These are phyloP conservation scores for Calonectria pauciramosa DNA, from an alignment of 2,329 filamentous ascomycete genomes.

Conservation along the genomic window DNA sequence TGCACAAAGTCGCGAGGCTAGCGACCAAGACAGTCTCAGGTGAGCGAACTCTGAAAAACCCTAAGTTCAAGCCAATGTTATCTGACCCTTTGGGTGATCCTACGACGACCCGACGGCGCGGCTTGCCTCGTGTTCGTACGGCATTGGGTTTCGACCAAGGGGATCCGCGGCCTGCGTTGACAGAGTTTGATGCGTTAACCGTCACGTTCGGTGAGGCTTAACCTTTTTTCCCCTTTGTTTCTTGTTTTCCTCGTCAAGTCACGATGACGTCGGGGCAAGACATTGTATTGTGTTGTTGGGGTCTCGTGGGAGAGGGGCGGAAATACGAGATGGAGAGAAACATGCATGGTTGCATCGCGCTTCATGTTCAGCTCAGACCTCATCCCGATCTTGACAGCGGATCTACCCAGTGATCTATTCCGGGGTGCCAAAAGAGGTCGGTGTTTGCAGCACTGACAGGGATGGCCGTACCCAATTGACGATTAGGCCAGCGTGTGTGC, in stretches of 20 bases:
- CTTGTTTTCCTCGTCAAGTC: neutral
- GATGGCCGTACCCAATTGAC: constrained; percentile 32
- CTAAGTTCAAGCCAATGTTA: constrained; percentile 32
- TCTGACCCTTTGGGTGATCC: constrained; percentile 25
- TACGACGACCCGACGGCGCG: constrained; percentile 27
- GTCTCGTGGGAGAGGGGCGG: neutral
- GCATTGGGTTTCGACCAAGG: constrained; percentile 35
- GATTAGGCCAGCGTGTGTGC: constrained; percentile 23
- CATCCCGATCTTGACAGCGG: constrained; percentile 40
- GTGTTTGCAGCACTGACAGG: constrained; percentile 37
- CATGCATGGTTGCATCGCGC: constrained; percentile 26
- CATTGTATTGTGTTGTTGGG: neutral
- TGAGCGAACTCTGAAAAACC: constrained; percentile 10
- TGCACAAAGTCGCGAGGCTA: constrained; percentile 11
- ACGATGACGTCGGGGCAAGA: constrained; percentile 13
- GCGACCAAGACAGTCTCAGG: constrained; percentile 30
- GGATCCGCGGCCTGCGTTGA: constrained; percentile 10
- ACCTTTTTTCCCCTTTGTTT: neutral
- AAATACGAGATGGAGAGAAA: constrained; percentile 2
- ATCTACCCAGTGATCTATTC: constrained; percentile 41
- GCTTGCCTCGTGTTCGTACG: constrained; percentile 30
- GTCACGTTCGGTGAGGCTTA: constrained; percentile 29
- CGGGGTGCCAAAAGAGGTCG: constrained; percentile 19
- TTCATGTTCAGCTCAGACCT: constrained; percentile 35
- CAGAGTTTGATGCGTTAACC: constrained; percentile 40